Evolutionary conservation across 768 basidiomycete species (phyloP), one percentile per base, ranked within the genome.

Genomic region (Boletales sp.): DNA sequence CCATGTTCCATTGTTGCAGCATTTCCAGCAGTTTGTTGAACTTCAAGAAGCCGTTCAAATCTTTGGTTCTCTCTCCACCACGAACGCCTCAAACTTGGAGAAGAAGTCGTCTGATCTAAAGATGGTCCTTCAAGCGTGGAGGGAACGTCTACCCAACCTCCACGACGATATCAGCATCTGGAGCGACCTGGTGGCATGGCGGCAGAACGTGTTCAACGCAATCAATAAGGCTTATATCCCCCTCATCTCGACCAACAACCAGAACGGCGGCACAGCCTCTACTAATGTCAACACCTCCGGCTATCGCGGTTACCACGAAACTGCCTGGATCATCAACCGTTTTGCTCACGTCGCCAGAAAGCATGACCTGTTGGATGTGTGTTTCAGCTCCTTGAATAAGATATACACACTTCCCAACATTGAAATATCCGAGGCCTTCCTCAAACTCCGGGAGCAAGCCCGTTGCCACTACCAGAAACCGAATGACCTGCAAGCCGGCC

Each of bases 381-480:
- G 97, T 74, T 92, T 91, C 71, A 90, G 80, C 6, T 89, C 90
- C 2, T 77, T 99, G 61, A 94, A 88, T 68, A 97, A 94, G 72
- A 99, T 99, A 56, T 99, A 99, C 69, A 94, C 93, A 0, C 76
- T 99, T 17, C 97, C 97, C 18, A 99, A 99, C 66, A 99, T 99
- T 69, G 97, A 99, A 72, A 99, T 99, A 53, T 95, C 97, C 3
- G 97, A 99, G 66, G 97, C 97, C 1, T 99, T 99, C 77, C 76
- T 99, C 50, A 99, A 99, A 69, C 82, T 99, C 29, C 85, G 97
- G 42, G 97, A 99, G 68, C 97, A 99, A 69, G 97, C 97, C 7
- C 87, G 94, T 32, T 97, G 95, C 60, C 94, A 97, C 72, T 97
- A 95, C 69, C 94, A 97, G 67, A 93, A 90, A 61, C 89, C 90